Evolutionary conservation across 768 basidiomycete genomes (phyloP).

Genomic region (Pleurotus sapidus): DNA sequence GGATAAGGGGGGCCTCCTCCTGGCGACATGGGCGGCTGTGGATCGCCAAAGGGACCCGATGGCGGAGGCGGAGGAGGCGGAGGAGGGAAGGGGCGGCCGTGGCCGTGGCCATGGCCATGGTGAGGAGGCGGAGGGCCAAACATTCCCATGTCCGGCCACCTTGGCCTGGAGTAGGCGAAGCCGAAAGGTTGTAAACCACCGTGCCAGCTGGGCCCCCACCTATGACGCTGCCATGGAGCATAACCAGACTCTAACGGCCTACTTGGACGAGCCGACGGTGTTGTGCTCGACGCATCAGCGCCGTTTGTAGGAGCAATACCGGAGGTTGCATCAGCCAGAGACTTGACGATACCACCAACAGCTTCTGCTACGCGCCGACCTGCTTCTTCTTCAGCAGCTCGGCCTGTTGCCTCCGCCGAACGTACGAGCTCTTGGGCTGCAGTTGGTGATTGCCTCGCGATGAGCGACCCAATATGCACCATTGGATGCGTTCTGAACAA

Average conservation of each 20-base stretch:
- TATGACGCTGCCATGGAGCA: slow-evolving; percentile 6
- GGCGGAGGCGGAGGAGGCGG: slow-evolving; percentile 13
- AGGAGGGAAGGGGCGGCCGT: slow-evolving; percentile 6
- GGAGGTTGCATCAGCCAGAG: slow-evolving; percentile 35
- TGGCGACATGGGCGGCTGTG: neutral
- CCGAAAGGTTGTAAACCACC: slow-evolving; percentile 1
- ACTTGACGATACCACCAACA: slow-evolving; percentile 54
- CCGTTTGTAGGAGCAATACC: neutral
- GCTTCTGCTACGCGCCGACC: slow-evolving; percentile 61
- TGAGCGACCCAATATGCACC: slow-evolving; percentile 72
- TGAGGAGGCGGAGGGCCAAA: slow-evolving; percentile 11
- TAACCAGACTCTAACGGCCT: slow-evolving; percentile 1
- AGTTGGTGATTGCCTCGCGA: slow-evolving; percentile 53
- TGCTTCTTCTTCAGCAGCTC: slow-evolving; percentile 61
- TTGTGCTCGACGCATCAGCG: neutral
- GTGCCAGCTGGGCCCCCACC: slow-evolving; percentile 10
- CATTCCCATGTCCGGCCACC: slow-evolving; percentile 1
- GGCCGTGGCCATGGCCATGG: slow-evolving; percentile 9
- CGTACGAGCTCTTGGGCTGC: slow-evolving; percentile 53
- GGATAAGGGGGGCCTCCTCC: slow-evolving; percentile 8
- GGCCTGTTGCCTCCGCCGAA: slow-evolving; percentile 36
- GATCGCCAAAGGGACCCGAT: slow-evolving; percentile 9
- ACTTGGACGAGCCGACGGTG: neutral
- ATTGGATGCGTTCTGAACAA: slow-evolving; percentile 56
- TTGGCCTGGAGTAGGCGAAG: neutral